Percentiles rank a stretch among this genome's conserved stretches.
phyloP scores from a whole-genome alignment of 2,329 filamentous ascomycete genomes.

The Monilinia fructigena region DNA sequence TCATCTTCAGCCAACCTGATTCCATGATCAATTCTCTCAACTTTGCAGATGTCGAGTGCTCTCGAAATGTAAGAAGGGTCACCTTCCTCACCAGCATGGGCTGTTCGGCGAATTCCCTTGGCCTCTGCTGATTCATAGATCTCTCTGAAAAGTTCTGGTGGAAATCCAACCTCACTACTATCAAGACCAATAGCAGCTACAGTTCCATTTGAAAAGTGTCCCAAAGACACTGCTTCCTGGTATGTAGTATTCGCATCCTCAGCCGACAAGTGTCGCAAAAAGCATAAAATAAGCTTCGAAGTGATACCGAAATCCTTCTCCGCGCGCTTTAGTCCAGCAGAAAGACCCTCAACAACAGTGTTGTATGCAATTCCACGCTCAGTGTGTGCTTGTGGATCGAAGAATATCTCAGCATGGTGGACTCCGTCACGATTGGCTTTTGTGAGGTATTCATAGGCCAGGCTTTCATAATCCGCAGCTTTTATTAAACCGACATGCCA shows the following conservation, averaged over 20 bases:
- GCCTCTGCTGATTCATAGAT: conserved; percentile 56
- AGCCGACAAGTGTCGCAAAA: conserved; percentile 67
- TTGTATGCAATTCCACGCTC: conserved; percentile 60
- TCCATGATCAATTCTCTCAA: conserved; percentile 72
- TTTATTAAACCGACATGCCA: conserved; percentile 69
- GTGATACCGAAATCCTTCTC: conserved; percentile 62
- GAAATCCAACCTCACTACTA: conserved; percentile 58
- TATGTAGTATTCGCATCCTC: conserved; percentile 53
- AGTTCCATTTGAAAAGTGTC: conserved; percentile 51
- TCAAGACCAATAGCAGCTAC: conserved; percentile 66
- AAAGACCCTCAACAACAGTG: conserved; percentile 64
- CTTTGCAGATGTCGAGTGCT: conserved; percentile 61
- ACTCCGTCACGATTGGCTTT: conserved; percentile 64
- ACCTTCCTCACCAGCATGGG: conserved; percentile 75
- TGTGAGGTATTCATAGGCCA: conserved; percentile 70
- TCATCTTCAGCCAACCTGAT: conserved; percentile 62
- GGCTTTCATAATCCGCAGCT: conserved; percentile 66
- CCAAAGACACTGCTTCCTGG: conserved; percentile 43
- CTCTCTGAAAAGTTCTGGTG: conserved; percentile 59
- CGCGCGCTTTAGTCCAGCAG: conserved; percentile 58
- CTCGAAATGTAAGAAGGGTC: conserved; percentile 63
- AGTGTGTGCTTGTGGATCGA: conserved; percentile 76
- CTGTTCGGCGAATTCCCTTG: conserved; percentile 60
- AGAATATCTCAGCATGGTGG: conserved; percentile 74
- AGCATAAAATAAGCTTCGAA: conserved; percentile 67